A percentile compares a stretch with the other conserved stretches of the same genome.
Conservation (phyloP, 2,329 filamentous ascomycete genomes). For the Botryotinia calthae region DNA sequence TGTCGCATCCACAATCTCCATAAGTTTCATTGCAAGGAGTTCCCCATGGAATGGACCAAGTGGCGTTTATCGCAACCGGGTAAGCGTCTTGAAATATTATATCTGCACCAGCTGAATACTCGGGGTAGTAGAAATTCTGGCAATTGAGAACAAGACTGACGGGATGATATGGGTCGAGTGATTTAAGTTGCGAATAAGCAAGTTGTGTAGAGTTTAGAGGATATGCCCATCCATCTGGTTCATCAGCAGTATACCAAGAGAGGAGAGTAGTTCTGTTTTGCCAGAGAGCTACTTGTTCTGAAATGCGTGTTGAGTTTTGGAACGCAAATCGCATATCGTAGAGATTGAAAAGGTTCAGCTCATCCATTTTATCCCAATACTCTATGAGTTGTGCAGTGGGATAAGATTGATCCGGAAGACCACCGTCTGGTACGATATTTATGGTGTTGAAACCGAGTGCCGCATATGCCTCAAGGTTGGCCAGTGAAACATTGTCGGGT, state of each 20-base stretch:
- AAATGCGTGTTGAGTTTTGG: slow-evolving; percentile 41
- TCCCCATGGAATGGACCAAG: slow-evolving; percentile 45
- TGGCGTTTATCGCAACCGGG: slow-evolving; percentile 48
- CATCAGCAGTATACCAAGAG: slow-evolving; percentile 53
- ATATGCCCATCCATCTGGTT: slow-evolving; percentile 44
- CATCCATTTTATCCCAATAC: slow-evolving; percentile 46
- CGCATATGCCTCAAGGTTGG: slow-evolving; percentile 43
- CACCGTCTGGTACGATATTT: slow-evolving; percentile 41
- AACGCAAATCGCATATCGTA: slow-evolving; percentile 39
- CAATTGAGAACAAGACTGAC: slow-evolving; percentile 52
- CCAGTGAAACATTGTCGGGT: slow-evolving; percentile 35
- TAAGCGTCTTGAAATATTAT: slow-evolving; percentile 52
- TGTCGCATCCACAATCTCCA: slow-evolving; percentile 53
- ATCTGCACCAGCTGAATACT: slow-evolving; percentile 51
- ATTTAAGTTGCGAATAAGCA: slow-evolving; percentile 45
- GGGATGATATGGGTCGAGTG: slow-evolving; percentile 52
- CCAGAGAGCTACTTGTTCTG: slow-evolving; percentile 34
- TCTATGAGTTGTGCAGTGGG: slow-evolving; percentile 38
- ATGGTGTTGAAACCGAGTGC: slow-evolving; percentile 48
- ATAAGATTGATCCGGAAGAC: slow-evolving; percentile 42
- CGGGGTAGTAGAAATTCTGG: slow-evolving; percentile 50
- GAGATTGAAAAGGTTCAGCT: slow-evolving; percentile 46
- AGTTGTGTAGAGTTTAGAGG: slow-evolving; percentile 45
- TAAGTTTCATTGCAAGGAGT: slow-evolving; percentile 51
- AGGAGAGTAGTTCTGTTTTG: slow-evolving; percentile 44